Evolutionary conservation across 2,329 filamentous ascomycete species (phyloP).

Genomic region (Hymenoscyphus albidus): DNA sequence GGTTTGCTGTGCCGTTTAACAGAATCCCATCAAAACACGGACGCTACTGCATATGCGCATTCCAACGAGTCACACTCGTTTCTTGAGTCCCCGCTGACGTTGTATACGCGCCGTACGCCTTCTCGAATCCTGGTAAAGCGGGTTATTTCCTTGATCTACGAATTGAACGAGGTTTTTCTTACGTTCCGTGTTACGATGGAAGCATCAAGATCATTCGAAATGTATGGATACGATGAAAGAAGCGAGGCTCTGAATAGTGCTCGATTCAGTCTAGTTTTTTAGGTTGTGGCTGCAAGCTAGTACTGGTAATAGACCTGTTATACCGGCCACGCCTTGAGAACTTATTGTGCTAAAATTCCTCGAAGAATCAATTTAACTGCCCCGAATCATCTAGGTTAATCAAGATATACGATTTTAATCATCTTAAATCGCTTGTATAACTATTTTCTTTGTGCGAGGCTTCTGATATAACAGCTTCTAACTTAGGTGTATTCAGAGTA

Average conservation of each 20-base stretch:
- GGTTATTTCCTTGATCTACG: neutral
- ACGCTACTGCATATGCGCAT: neutral
- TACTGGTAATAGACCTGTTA: neutral
- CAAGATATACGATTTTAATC: too few relatives aligned
- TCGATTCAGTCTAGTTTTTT: neutral
- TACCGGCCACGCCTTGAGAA: too few relatives aligned
- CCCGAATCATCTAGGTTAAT: too few relatives aligned
- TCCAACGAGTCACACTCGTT: neutral
- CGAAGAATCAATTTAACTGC: too few relatives aligned
- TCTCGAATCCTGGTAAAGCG: neutral
- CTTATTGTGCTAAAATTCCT: too few relatives aligned
- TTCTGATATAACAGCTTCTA: too few relatives aligned
- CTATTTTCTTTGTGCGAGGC: too few relatives aligned
- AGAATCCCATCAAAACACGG: neutral
- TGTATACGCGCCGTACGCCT: slow-evolving; percentile 2
- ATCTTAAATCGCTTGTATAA: too few relatives aligned
- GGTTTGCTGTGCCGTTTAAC: neutral
- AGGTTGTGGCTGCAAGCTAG: neutral
- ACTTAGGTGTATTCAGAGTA: too few relatives aligned
- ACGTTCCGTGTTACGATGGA: neutral
- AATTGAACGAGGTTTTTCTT: neutral
- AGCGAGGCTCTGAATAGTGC: neutral
- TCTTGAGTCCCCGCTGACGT: neutral
- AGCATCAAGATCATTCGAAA: neutral
- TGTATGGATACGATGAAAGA: neutral